phyloP scores from a whole-genome alignment of 768 basidiomycete species.

The Leccinum boreale region DNA sequence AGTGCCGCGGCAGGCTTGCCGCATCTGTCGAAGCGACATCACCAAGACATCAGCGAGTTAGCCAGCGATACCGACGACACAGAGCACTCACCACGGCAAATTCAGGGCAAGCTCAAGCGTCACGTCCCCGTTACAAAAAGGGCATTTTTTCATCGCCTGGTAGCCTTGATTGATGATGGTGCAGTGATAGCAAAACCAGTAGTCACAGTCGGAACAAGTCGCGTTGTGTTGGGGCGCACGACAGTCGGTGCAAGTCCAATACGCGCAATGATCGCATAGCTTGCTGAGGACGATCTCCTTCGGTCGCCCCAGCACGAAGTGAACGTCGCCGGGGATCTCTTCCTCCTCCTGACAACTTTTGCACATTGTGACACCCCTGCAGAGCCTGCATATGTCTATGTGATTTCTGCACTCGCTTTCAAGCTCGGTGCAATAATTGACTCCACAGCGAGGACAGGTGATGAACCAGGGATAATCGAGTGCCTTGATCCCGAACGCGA shows the following conservation, averaged over 20 bases:
- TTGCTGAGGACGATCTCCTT: background rate
- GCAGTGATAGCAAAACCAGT: conserved; percentile 8
- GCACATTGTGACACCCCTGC: conserved; percentile 6
- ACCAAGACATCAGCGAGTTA: background rate
- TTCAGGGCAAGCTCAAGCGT: background rate
- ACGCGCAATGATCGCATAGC: background rate
- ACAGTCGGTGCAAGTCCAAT: conserved; percentile 12
- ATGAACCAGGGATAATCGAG: background rate
- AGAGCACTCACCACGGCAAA: background rate
- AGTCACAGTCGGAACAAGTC: background rate
- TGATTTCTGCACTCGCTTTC: background rate
- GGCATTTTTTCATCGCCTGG: background rate
- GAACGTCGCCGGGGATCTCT: background rate
- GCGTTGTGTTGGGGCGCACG: background rate
- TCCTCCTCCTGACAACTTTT: conserved; percentile 13
- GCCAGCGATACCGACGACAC: background rate
- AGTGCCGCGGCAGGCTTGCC: too few relatives aligned
- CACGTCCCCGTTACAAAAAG: background rate
- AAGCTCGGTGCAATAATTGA: background rate
- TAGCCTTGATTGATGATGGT: background rate
- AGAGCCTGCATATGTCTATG: conserved; percentile 5
- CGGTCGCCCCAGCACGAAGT: background rate
- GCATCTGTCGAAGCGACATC: background rate
- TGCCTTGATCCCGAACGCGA: background rate
- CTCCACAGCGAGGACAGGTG: conserved; percentile 16